These are phyloP conservation scores for Ammopiptanthus mongolicus DNA, from an alignment of 306 rosid genomes.

Conservation along the genomic window DNA sequence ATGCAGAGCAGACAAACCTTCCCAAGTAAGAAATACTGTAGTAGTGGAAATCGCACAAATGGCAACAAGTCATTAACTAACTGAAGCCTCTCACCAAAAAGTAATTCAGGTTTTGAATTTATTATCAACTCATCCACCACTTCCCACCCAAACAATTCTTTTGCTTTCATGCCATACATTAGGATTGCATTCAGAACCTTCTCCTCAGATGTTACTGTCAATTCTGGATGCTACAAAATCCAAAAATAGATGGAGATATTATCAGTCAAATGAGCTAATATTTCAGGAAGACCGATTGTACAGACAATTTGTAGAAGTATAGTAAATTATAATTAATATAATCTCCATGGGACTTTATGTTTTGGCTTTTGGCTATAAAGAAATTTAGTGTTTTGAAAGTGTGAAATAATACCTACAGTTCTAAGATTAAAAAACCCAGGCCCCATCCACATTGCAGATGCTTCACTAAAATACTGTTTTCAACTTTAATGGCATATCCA, in stretches of 20 bases:
- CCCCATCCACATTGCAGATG: background rate
- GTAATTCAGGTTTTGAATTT: slow-evolving; percentile 54
- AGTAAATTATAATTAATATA: background rate
- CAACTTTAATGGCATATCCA: background rate
- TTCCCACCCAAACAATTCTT: slow-evolving; percentile 70
- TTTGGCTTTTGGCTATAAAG: background rate
- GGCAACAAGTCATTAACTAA: slow-evolving; percentile 54
- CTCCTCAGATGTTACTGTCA: slow-evolving; percentile 94
- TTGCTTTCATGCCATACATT: slow-evolving; percentile 68
- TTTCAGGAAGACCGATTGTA: background rate
- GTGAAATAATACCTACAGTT: slow-evolving; percentile 11
- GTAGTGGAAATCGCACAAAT: slow-evolving; percentile 63
- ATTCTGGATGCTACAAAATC: slow-evolving; percentile 83
- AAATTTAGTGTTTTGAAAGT: slow-evolving; percentile 4
- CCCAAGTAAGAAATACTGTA: slow-evolving; percentile 59
- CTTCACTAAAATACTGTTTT: background rate
- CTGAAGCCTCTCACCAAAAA: slow-evolving; percentile 71
- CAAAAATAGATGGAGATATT: slow-evolving; percentile 19
- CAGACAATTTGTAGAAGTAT: slow-evolving; percentile 6
- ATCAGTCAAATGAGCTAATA: slow-evolving; percentile 2
- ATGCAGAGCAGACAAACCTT: slow-evolving; percentile 50
- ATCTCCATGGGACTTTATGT: background rate
- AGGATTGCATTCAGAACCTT: slow-evolving; percentile 83
- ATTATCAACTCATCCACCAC: slow-evolving; percentile 61
- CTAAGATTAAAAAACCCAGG: slow-evolving; percentile 8